Percentiles rank a stretch among this genome's conserved stretches.
These are phyloP conservation scores for Phoma herbarum DNA, from an alignment of 2,329 filamentous ascomycete species.

Conservation along the genomic window DNA sequence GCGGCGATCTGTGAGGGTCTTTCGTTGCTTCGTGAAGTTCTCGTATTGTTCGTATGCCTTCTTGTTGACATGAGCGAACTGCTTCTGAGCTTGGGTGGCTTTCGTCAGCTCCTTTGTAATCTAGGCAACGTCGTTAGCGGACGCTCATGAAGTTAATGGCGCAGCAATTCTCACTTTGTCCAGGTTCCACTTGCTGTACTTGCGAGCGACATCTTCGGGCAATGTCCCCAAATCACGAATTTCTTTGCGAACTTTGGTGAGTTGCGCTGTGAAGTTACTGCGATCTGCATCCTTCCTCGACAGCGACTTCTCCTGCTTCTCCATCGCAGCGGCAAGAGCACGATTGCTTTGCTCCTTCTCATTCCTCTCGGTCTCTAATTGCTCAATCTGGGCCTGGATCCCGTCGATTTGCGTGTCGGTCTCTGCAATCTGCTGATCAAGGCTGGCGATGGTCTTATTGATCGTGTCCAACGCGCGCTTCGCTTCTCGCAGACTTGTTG, in stretches of 20 bases:
- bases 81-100: constrained; percentile 91
- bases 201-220: constrained; percentile 91
- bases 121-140: constrained; percentile 31
- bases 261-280: constrained; percentile 77
- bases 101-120: constrained; percentile 74
- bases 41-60: constrained; percentile 99
- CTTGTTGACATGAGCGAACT: constrained; percentile 98
- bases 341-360: constrained; percentile 77
- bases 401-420: constrained; percentile 77
- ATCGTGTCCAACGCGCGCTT: constrained; percentile 83
- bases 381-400: constrained; percentile 61
- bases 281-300: constrained; percentile 93
- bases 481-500: constrained; percentile 74
- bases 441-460: constrained; percentile 70
- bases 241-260: constrained; percentile 82
- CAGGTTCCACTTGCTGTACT: constrained; percentile 83
- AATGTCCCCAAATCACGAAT: constrained; percentile 93
- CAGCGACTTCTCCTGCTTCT: constrained; percentile 86
- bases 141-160: background rate
- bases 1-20: constrained; percentile 82
- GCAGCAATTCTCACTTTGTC: constrained; percentile 68
- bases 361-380: constrained; percentile 66
- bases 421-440: constrained; percentile 75
- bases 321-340: constrained; percentile 78
- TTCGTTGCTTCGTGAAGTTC: constrained; percentile 92